Percentiles rank a stretch among this genome's conserved stretches.
phyloP scores from a whole-genome alignment of 345 rosid species.

The Conringia planisiliqua region DNA sequence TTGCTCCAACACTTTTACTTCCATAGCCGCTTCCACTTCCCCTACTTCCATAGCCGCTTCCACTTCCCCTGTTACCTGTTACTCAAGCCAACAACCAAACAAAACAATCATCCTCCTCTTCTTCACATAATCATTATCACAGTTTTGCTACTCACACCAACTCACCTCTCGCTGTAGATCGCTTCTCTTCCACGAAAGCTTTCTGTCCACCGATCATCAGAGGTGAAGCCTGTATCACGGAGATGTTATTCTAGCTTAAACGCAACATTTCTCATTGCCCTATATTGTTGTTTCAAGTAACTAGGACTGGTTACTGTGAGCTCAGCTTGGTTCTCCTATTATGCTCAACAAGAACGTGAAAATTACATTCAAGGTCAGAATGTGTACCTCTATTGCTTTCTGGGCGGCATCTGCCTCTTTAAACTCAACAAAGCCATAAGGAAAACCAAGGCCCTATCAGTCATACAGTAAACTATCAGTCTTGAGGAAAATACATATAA shows the following conservation, averaged over 20 bases:
- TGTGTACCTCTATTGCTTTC: constrained; percentile 78
- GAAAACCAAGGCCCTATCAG: constrained; percentile 50
- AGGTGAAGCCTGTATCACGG: constrained; percentile 72
- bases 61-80: constrained; percentile 24
- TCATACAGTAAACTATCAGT: background rate
- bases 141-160: background rate
- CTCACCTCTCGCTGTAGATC: constrained; percentile 25
- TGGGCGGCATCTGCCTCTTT: constrained; percentile 67
- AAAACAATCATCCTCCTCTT: background rate
- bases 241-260: too few relatives aligned
- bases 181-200: constrained; percentile 71
- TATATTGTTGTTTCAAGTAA: background rate
- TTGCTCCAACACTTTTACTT: background rate
- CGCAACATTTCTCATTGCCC: background rate
- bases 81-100: background rate
- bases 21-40: background rate
- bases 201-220: constrained; percentile 57
- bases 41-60: background rate
- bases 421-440: constrained; percentile 93
- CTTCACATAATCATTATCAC: background rate
- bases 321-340: background rate
- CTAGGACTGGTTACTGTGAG: background rate
- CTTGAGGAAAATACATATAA: background rate
- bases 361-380: background rate
- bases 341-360: background rate